These are phyloP conservation scores for Aspergillaceae sp. DNA, from an alignment of 2,329 filamentous ascomycete species.

Conservation along the genomic window DNA sequence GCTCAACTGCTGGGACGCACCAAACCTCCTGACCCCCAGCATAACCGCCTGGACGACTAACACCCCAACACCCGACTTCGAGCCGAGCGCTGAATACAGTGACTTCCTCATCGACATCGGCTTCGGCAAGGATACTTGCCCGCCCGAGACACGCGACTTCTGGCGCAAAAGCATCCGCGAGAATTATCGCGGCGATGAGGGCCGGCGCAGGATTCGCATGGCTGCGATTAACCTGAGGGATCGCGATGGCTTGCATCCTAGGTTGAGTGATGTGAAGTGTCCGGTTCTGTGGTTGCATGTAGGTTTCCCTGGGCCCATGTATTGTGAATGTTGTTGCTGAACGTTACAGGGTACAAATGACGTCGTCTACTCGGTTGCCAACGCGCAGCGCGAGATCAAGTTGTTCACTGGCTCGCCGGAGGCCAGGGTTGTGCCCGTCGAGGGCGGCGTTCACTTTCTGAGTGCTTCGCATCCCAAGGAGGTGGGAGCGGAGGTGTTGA, in stretches of 20 bases:
- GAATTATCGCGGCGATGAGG: conserved; percentile 44
- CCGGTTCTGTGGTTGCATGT: conserved; percentile 46
- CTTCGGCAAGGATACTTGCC: conserved; percentile 35
- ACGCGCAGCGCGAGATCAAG: conserved; percentile 34
- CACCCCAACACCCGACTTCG: conserved; percentile 35
- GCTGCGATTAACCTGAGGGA: conserved; percentile 43
- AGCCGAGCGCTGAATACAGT: conserved; percentile 34
- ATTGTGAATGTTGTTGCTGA: too few species aligned
- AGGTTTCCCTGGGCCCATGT: conserved; percentile 22
- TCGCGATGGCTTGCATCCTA: conserved; percentile 39
- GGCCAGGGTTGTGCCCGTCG: conserved; percentile 35
- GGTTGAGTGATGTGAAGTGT: conserved; percentile 41
- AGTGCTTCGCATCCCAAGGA: conserved; percentile 39
- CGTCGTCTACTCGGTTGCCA: conserved; percentile 7
- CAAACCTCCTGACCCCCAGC: conserved; percentile 22
- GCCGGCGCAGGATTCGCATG: conserved; percentile 40
- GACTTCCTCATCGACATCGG: conserved; percentile 41
- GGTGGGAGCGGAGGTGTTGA: conserved; percentile 25
- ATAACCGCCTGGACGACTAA: conserved; percentile 36
- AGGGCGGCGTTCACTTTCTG: conserved; percentile 45
- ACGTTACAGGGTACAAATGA: conserved; percentile 13
- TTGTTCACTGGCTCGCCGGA: conserved; percentile 39
- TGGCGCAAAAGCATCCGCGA: conserved; percentile 39
- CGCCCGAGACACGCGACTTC: conserved; percentile 29
- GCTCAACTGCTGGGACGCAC: conserved; percentile 44